phyloP scores from a whole-genome alignment of 139 green algal genomes.

The Micromonas commoda region DNA sequence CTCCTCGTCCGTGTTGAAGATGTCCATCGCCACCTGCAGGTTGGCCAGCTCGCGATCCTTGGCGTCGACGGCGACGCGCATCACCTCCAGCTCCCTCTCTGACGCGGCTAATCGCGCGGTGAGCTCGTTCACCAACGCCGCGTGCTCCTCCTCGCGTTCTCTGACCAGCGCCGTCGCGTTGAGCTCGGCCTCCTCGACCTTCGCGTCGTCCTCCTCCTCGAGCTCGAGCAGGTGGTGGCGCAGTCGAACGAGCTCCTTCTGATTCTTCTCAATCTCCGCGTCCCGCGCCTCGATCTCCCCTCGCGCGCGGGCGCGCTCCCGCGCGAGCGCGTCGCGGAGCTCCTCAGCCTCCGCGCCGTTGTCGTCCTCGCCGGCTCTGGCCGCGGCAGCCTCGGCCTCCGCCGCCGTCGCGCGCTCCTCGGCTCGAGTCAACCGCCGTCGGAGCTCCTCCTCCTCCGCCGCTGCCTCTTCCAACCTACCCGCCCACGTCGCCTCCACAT shows the following conservation, averaged over 20 bases:
- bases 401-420: background rate
- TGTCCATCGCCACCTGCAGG: background rate
- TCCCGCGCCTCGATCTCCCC: background rate
- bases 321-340: background rate
- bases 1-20: conserved; percentile 4
- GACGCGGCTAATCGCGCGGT: background rate
- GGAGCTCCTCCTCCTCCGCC: too few relatives aligned
- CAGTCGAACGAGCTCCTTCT: conserved; percentile 3
- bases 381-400: too few relatives aligned
- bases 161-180: too few relatives aligned
- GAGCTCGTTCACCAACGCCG: background rate
- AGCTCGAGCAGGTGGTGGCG: conserved; percentile 6
- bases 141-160: background rate
- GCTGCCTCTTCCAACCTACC: too few relatives aligned
- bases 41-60: conserved; percentile 7
- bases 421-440: too few relatives aligned
- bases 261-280: background rate
- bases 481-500: background rate
- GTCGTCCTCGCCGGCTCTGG: background rate
- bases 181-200: background rate
- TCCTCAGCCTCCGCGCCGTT: background rate
- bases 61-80: background rate
- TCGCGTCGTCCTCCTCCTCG: conserved; percentile 14
- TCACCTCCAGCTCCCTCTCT: background rate
- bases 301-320: too few relatives aligned